Evolutionary conservation across 345 rosid genomes (phyloP), one percentile per base, ranked within the genome.

Genomic region (Moringa oleifera): DNA sequence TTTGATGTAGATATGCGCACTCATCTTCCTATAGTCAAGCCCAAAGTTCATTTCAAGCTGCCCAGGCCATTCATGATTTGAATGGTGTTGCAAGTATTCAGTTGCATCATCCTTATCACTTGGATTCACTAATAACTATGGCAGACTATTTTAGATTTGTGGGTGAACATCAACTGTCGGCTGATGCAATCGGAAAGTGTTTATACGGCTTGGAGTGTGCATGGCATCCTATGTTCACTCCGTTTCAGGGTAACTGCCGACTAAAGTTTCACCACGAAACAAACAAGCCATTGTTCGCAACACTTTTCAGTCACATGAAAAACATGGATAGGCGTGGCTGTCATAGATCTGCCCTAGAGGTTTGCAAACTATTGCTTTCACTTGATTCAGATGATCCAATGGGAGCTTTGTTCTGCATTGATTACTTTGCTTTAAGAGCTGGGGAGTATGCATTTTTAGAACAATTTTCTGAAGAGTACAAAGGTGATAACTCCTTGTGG

Each of bases 261-360:
- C 74, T 91, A 79, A 85, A 86, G 75, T 79, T 70, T 70, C 70
- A 65, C 75, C 89, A 89, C 18, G 92, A 91, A 68, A 70, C 89
- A 25, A 91, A 89, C 86, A 89, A 77, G 71, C 96, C 91, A 56
- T 46, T 91, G 63, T 91, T 86, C 77, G 79, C 75, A 8, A 47
- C 88, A 23, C 90, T 91, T 56, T 91, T 86, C 81, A 70, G 79
- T 62, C 95, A 89, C 82, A 86, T 91, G 96, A 86, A 84, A 71
- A 82, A 83, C 71, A 76, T 91, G 95, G 96, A 86, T 55, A 74
- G 86, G 70, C 91, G 95, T 61, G 96, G 98, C 58, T 91, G 98
- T 67, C 94, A 88, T 73, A 86, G 88, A 51, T 89, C 98, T 21
- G 98, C 95, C 0, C 75, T 91, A 9, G 98, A 91, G 77, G 95